Evolutionary conservation across 2,329 filamentous ascomycete species (phyloP).

Genomic region (Trichophyton mentagrophytes): DNA sequence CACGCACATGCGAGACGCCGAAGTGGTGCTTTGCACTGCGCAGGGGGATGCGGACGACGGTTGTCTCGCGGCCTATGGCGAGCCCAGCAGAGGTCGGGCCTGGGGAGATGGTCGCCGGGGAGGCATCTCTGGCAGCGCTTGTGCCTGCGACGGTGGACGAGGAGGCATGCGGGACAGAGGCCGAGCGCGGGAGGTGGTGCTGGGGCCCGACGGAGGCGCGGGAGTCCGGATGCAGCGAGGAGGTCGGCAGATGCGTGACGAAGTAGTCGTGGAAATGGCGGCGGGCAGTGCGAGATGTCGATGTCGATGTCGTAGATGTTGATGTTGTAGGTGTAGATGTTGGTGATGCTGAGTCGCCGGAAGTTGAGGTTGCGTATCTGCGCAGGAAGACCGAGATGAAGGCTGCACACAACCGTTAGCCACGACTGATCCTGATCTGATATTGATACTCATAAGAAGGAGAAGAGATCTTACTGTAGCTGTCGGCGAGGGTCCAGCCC

Average conservation of each 20-base stretch:
- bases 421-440: no score
- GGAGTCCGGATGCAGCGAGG: slow-evolving; percentile 81
- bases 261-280: slow-evolving; percentile 87
- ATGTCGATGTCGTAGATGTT: slow-evolving; percentile 8
- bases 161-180: slow-evolving; percentile 54
- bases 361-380: slow-evolving; percentile 17
- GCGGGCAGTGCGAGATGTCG: slow-evolving; percentile 11
- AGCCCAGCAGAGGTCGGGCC: slow-evolving; percentile 34
- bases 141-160: slow-evolving; percentile 17
- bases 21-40: slow-evolving; percentile 94
- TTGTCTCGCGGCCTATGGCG: slow-evolving; percentile 61
- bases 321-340: not conserved
- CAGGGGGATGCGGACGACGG: slow-evolving; percentile 87
- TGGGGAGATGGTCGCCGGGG: slow-evolving; percentile 41
- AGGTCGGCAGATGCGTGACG: slow-evolving; percentile 86
- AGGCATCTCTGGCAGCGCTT: slow-evolving; percentile 23
- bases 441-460: not conserved
- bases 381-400: slow-evolving; percentile 24
- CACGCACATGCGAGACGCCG: slow-evolving; percentile 64
- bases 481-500: slow-evolving; percentile 27
- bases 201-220: slow-evolving; percentile 50
- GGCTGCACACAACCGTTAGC: slow-evolving; percentile 17
- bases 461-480: slow-evolving; percentile 23
- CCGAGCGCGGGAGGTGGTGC: slow-evolving; percentile 76
- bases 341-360: slow-evolving; percentile 1